Conservation (phyloP, 495 filamentous ascomycete genomes). For the Xylaria castorea region DNA sequence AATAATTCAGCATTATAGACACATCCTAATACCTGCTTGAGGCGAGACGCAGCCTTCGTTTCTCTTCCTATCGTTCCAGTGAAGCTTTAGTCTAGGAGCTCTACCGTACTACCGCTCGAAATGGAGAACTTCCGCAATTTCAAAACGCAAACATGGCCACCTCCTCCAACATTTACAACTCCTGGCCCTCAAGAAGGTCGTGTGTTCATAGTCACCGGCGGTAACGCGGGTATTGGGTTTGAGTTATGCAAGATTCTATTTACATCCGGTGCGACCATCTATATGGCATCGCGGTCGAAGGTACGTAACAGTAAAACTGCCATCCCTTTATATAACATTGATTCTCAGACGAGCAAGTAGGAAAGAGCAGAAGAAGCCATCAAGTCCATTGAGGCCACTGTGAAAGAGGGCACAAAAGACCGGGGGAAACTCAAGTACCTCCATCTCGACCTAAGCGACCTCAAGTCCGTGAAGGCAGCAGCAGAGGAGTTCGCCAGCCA, state of each 20-base stretch:
- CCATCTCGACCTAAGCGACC: constrained; percentile 35
- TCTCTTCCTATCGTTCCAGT: not conserved
- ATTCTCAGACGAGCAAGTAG: constrained; percentile 22
- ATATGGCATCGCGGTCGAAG: constrained; percentile 44
- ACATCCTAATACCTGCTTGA: not conserved
- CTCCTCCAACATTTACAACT: constrained; percentile 32
- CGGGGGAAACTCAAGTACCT: constrained; percentile 38
- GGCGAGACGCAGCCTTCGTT: not conserved
- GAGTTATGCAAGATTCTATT: constrained; percentile 49
- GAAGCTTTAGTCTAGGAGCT: not conserved
- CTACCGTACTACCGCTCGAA: not conserved
- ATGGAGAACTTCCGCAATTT: constrained; percentile 12
- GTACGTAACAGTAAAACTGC: constrained; percentile 20
- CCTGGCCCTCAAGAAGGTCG: constrained; percentile 41
- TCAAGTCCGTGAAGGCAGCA: constrained; percentile 29
- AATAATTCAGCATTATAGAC: not conserved
- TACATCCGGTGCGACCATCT: constrained; percentile 43
- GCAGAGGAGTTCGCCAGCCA: constrained; percentile 30
- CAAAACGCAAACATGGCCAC: constrained; percentile 36
- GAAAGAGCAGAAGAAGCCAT: constrained; percentile 40
- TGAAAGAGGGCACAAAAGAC: constrained; percentile 34
- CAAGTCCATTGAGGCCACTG: constrained; percentile 30
- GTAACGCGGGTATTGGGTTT: constrained; percentile 51
- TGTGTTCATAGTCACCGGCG: constrained; percentile 48
- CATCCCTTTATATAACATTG: not conserved